Conservation (phyloP, 176 grass and related monocot species). For the Triticum dicoccoides region DNA sequence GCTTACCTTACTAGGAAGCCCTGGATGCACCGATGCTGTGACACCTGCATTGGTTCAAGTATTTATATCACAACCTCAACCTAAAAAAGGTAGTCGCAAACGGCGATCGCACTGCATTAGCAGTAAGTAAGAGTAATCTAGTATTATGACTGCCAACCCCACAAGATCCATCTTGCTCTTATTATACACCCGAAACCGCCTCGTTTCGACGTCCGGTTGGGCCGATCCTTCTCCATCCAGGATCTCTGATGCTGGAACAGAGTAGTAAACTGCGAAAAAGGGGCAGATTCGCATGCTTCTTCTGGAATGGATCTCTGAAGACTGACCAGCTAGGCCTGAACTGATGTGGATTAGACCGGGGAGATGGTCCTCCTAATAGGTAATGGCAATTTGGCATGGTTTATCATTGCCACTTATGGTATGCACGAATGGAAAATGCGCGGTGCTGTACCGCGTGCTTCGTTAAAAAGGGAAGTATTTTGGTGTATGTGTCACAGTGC, state of each 20-base stretch:
- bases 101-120: conserved; percentile 34
- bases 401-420: conserved; percentile 40
- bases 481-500: neutral
- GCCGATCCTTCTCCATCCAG: conserved; percentile 16
- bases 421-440: conserved; percentile 1
- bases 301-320: conserved; percentile 33
- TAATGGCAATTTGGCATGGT: conserved; percentile 13
- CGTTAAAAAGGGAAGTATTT: neutral
- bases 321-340: neutral
- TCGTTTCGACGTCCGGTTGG: neutral
- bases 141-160: conserved; percentile 26
- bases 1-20: conserved; percentile 48
- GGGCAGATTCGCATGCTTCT: conserved; percentile 22
- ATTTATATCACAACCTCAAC: conserved; percentile 35
- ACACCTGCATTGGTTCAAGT: conserved; percentile 47
- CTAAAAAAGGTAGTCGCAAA: conserved; percentile 29
- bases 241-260: neutral
- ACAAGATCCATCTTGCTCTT: conserved; percentile 22
- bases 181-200: neutral
- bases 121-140: neutral
- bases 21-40: conserved; percentile 39
- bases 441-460: neutral
- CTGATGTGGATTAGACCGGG: neutral
- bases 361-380: conserved; percentile 17
- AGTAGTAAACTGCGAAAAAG: neutral